A percentile compares a stretch with the other conserved stretches of the same genome.
These are phyloP conservation scores for Stephania yunnanensis DNA, from an alignment of 164 flowering plant genomes.

Conservation along the genomic window DNA sequence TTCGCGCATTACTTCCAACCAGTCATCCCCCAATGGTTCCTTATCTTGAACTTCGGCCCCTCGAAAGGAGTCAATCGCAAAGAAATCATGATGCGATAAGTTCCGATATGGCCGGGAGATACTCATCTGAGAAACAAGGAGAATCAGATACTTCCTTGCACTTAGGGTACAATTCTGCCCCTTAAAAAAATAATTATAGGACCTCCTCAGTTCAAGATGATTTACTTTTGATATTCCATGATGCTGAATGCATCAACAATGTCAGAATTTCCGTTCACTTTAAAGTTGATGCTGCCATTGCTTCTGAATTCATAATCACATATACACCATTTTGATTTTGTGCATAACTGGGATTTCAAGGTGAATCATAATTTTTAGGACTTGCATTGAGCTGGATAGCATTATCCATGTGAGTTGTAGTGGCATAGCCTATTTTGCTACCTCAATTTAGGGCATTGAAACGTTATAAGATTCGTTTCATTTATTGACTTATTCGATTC, in stretches of 20 bases:
- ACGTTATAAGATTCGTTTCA: neutral
- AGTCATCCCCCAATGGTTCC: constrained; percentile 25
- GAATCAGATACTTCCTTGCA: constrained; percentile 73
- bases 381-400: no score
- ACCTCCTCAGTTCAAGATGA: neutral
- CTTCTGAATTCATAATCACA: neutral
- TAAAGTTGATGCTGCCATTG: neutral
- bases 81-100: constrained; percentile 20
- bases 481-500: neutral
- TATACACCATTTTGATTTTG: neutral
- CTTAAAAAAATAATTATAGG: neutral
- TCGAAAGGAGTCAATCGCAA: constrained; percentile 25
- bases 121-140: constrained; percentile 31
- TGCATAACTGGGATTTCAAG: neutral
- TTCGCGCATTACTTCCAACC: constrained; percentile 37
- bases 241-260: neutral
- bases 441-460: no score
- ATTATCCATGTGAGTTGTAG: no score
- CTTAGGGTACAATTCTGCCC: constrained; percentile 46
- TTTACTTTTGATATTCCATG: neutral
- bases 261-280: neutral
- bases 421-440: no score
- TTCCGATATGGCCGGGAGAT: constrained; percentile 29
- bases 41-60: constrained; percentile 35
- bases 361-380: no score